A percentile compares a stretch with the other conserved stretches of the same genome.
These are phyloP conservation scores for Chaetomium cochliodes DNA, from an alignment of 495 filamentous ascomycete species.

Conservation along the genomic window DNA sequence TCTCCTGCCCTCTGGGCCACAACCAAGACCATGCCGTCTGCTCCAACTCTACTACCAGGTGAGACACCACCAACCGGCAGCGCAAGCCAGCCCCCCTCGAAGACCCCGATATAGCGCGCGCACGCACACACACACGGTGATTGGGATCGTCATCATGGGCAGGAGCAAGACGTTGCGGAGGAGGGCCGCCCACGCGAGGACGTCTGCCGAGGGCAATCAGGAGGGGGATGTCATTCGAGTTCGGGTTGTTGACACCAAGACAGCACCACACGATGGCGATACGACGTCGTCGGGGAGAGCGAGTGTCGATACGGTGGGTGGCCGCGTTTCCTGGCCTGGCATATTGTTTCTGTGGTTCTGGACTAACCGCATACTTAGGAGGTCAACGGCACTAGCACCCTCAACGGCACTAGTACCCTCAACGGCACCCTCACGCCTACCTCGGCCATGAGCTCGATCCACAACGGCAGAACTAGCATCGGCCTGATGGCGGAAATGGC, in stretches of 20 bases:
- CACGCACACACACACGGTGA: background rate
- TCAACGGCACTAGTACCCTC: slow-evolving; percentile 3
- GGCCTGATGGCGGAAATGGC: slow-evolving; percentile 4
- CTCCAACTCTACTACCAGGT: slow-evolving; percentile 16
- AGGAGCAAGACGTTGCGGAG: slow-evolving; percentile 12
- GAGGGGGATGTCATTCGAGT: background rate
- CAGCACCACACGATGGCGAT: slow-evolving; percentile 7
- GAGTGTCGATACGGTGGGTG: slow-evolving; percentile 1
- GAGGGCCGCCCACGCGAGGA: background rate
- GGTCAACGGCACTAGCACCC: background rate
- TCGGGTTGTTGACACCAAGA: slow-evolving; percentile 10
- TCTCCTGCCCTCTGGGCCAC: background rate
- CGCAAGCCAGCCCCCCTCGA: background rate
- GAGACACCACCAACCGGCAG: slow-evolving; percentile 12
- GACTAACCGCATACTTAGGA: background rate
- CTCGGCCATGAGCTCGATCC: background rate
- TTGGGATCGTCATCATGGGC: background rate
- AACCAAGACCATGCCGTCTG: slow-evolving; percentile 9
- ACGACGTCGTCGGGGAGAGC: background rate
- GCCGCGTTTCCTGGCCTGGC: background rate
- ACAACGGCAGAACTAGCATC: background rate
- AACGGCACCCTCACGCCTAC: background rate
- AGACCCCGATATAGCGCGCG: background rate
- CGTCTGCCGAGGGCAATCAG: background rate
- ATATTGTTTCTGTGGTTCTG: too few species aligned